Base-by-base conservation (phyloP, 768 basidiomycete genomes). In the Phlebiopsis flavidoalba region DNA sequence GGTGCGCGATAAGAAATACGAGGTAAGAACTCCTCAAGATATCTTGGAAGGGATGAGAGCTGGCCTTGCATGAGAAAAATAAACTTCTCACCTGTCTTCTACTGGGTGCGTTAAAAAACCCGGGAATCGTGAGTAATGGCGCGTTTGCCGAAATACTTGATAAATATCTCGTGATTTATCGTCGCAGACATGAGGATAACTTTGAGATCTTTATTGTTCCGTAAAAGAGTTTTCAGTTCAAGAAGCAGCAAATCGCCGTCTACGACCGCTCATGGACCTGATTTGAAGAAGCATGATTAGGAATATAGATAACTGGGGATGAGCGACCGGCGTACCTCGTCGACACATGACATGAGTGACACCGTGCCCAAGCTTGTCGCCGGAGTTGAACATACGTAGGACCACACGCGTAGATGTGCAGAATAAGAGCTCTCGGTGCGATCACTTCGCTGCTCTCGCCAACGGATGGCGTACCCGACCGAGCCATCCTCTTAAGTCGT, bases 371-470 rank as follows among this genome's bases (percentile, higher is more conserved):
- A 97, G 74, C 40, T 77, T 79, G 64, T 95, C 91, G 10, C 89
- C 89, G 33, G 80, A 77, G n/a, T 86, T 83, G 12, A 97, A 74
- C 17, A 92, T 81, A 59, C 93, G 78, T 51, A 97, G 79, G 1
- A 94, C 81, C n/a, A 97, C 91, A 75, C 95, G 95, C 10, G 94
- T 97, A 31, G n/a, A n/a, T 1, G 95, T 98, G 69, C 93, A 94
- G 68, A 96, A 97, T 19, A 95, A 74, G 2, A 95, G 74, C 63
- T 89, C 88, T 5, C n/a, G n/a, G 92, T 94, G 37, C 80, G 79
- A 22, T 77, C 76, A 10, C 77, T 77, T 52, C 85, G 81, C 63
- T 90, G 43, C 82, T 84, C 71, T 97, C 93, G 12, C 95, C 95
- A n/a, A 49, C 95, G 83, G 58, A 97, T 94, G 1, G 87, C 85